Percentiles rank a stretch among this genome's conserved stretches.
These are phyloP conservation scores for Termitomyces sp. DNA, from an alignment of 768 basidiomycete species.

Conservation along the genomic window DNA sequence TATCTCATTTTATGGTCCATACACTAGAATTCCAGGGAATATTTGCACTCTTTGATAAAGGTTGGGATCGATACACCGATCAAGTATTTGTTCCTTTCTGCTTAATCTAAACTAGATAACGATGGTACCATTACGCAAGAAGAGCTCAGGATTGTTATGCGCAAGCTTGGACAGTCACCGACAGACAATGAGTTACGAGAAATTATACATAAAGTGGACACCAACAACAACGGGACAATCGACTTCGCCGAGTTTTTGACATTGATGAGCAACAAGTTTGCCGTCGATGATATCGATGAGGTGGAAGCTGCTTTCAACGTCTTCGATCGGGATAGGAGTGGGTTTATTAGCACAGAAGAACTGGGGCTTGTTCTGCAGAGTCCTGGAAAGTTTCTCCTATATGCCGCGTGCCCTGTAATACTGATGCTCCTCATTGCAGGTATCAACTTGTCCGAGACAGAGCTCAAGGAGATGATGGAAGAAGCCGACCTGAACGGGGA, in stretches of 20 bases:
- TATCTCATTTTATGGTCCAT: not conserved
- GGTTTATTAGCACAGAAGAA: constrained; percentile 86
- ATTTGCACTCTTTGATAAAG: constrained; percentile 21
- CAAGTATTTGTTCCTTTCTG: not conserved
- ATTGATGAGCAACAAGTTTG: constrained; percentile 40
- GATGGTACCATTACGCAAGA: constrained; percentile 46
- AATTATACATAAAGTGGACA: constrained; percentile 47
- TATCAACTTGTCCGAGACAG: constrained; percentile 70
- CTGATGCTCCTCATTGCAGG: not conserved
- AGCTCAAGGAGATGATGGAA: constrained; percentile 88
- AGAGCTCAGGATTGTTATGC: constrained; percentile 46
- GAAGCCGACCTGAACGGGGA: constrained; percentile 86
- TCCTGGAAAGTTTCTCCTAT: constrained; percentile 53
- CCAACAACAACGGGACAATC: constrained; percentile 38
- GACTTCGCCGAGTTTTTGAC: constrained; percentile 43
- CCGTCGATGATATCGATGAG: constrained; percentile 38
- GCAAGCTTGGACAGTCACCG: constrained; percentile 41
- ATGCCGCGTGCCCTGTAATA: not conserved
- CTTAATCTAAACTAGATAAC: constrained; percentile 26
- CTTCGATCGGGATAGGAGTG: constrained; percentile 96
- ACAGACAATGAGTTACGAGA: constrained; percentile 43
- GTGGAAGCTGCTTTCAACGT: constrained; percentile 48
- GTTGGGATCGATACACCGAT: constrained; percentile 14
- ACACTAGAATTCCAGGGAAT: constrained; percentile 18
- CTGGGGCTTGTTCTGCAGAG: constrained; percentile 92